phyloP scores from a whole-genome alignment of 2,329 filamentous ascomycete species.

The Leptographium procerum region DNA sequence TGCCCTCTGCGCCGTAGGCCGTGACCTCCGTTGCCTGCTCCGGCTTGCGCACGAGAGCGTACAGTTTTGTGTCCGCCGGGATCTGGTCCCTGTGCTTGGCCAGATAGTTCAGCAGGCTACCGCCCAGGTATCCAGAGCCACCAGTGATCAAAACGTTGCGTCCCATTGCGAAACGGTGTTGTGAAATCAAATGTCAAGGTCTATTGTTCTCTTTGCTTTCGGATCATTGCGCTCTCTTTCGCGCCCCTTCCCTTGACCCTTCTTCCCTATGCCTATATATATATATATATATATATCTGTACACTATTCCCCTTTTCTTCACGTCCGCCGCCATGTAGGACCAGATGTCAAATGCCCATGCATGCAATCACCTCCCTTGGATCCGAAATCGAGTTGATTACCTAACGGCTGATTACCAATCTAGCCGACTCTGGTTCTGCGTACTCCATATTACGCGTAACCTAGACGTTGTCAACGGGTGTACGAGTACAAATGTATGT shows the following conservation, averaged over 20 bases:
- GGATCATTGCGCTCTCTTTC: background rate
- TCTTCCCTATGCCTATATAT: background rate
- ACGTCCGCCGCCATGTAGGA: no score
- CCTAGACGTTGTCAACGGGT: no score
- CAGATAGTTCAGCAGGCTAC: conserved; percentile 31
- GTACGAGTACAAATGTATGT: no score
- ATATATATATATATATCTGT: no score
- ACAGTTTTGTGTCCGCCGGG: conserved; percentile 30
- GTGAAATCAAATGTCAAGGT: background rate
- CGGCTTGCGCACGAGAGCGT: conserved; percentile 33
- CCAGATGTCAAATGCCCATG: no score
- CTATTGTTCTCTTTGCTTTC: background rate
- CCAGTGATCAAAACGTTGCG: conserved; percentile 33
- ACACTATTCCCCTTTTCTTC: no score
- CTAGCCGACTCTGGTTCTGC: background rate
- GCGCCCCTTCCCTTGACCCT: background rate
- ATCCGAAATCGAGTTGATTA: background rate
- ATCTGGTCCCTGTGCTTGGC: conserved; percentile 20
- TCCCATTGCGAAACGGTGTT: background rate
- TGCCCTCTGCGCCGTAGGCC: conserved; percentile 29
- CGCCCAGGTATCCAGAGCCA: conserved; percentile 41
- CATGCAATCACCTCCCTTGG: background rate
- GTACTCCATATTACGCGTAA: no score
- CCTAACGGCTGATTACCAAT: background rate
- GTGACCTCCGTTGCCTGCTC: conserved; percentile 32